phyloP scores from a whole-genome alignment of 179 eudicot genomes.

The Patellifolia procumbens region DNA sequence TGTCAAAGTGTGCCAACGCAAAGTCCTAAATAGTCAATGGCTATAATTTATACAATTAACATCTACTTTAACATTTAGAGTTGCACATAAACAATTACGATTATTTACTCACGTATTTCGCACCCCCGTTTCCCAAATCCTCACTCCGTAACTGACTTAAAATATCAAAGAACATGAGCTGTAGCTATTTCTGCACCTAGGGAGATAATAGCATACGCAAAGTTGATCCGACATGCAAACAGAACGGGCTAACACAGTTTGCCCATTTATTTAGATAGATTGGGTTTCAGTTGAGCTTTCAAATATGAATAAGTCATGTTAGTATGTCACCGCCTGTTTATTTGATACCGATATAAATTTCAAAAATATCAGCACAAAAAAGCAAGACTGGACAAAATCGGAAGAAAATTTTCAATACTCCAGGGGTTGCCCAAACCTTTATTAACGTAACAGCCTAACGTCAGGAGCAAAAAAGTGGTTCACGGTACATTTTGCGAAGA shows the following conservation, averaged over 20 bases:
- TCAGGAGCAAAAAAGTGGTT: neutral
- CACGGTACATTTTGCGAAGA: too few relatives aligned
- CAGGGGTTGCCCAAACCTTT: neutral
- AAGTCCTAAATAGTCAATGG: too few relatives aligned
- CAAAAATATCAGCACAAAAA: neutral
- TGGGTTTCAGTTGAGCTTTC: neutral
- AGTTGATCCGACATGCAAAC: neutral
- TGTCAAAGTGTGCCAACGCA: too few relatives aligned
- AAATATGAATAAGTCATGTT: neutral
- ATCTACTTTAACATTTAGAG: too few relatives aligned
- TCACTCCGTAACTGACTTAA: too few relatives aligned
- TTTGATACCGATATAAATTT: neutral
- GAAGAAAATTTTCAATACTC: neutral
- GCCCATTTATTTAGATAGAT: neutral
- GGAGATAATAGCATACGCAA: neutral
- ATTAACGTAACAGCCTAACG: neutral
- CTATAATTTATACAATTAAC: too few relatives aligned
- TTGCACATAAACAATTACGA: too few relatives aligned
- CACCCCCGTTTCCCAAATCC: too few relatives aligned
- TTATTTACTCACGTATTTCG: too few relatives aligned
- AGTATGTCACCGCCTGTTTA: neutral
- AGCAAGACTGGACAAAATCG: neutral
- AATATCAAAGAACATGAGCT: neutral
- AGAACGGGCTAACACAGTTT: neutral
- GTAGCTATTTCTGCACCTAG: neutral